phyloP scores from a whole-genome alignment of 1,139 yeast genomes.

The Diutina scorzettiae region DNA sequence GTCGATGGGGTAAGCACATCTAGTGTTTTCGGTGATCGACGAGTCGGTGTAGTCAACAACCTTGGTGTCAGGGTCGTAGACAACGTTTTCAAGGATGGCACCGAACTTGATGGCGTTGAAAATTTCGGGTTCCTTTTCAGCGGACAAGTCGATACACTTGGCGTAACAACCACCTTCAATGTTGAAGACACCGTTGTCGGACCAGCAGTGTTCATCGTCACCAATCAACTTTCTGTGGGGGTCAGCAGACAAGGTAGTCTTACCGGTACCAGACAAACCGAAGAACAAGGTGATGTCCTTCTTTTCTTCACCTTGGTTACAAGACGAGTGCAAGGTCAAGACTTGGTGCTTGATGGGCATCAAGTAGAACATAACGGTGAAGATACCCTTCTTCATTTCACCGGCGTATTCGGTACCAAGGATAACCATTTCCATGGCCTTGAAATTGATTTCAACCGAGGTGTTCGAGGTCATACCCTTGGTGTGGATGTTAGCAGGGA shows the following conservation, averaged over 20 bases:
- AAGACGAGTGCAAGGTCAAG: slow-evolving; percentile 89
- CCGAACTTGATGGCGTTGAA: slow-evolving; percentile 93
- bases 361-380: slow-evolving; percentile 96
- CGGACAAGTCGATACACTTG: slow-evolving; percentile 83
- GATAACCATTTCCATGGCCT: slow-evolving; percentile 97
- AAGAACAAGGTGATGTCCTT: slow-evolving; percentile 89
- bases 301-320: slow-evolving; percentile 71
- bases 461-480: slow-evolving; percentile 97
- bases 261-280: slow-evolving; percentile 97
- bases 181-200: slow-evolving; percentile 96
- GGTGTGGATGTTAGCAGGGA: slow-evolving; percentile 96
- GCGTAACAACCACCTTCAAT: slow-evolving; percentile 99
- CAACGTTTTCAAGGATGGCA: slow-evolving; percentile 87
- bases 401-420: slow-evolving; percentile 98
- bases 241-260: slow-evolving; percentile 94
- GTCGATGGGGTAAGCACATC: slow-evolving; percentile 98
- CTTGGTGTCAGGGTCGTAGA: slow-evolving; percentile 69
- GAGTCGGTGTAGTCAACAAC: slow-evolving; percentile 78
- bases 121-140: slow-evolving; percentile 95
- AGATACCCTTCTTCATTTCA: slow-evolving; percentile 98
- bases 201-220: slow-evolving; percentile 99
- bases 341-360: slow-evolving; percentile 94
- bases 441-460: slow-evolving; percentile 92
- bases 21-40: slow-evolving; percentile 87
- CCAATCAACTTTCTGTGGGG: slow-evolving; percentile 91